Evolutionary conservation across 2,329 filamentous ascomycete genomes (phyloP), one percentile per base, ranked within the genome.

Genomic region (Pseudocercospora cruenta): DNA sequence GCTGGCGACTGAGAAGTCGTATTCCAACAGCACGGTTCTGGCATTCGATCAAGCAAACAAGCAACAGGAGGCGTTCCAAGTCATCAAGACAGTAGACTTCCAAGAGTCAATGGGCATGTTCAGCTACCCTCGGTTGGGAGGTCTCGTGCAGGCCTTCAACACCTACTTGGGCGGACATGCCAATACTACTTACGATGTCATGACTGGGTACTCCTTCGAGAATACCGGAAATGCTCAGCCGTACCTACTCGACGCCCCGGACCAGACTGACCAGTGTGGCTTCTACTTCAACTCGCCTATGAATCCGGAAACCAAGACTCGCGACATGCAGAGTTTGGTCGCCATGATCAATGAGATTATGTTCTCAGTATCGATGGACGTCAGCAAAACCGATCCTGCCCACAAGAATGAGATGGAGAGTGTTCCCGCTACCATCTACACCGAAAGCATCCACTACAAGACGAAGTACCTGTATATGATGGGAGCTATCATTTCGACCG

Each of bases 391-490:
- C 19, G 39, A 43, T 9, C 39, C 39, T 8, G 39, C 39, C 16
- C 39, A 43, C 39, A 43, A 43, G 7, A 43, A 43, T 43, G 39
- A 43, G 16, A 43, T 43, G 39, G 5, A 43, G 16, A 43, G 16
- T 43, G 39, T 43, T 6, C 39, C 39, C 1, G 39, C 39, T 7
- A 43, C 39, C 16, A 43, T 43, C 6, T 70, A 70, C 36, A 33
- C 54, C 8, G 45, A 63, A 0, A 67, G 60, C 6, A 61, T 71
- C 2, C 70, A 72, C 54, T 78, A 77, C 66, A 60, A 45, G 1
- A 77, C 76, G 0, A 66, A 75, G n/a, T 72, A 65, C 21, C 36
- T 19, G 3, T 77, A 74, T 63, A 72, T 77, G 54, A 70, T 58
- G 12, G 75, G 72, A 54, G 76, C 75, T 1, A 65, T 77, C 3